phyloP scores from a whole-genome alignment of 805 yeast species.

The Candida qinlingensis region DNA sequence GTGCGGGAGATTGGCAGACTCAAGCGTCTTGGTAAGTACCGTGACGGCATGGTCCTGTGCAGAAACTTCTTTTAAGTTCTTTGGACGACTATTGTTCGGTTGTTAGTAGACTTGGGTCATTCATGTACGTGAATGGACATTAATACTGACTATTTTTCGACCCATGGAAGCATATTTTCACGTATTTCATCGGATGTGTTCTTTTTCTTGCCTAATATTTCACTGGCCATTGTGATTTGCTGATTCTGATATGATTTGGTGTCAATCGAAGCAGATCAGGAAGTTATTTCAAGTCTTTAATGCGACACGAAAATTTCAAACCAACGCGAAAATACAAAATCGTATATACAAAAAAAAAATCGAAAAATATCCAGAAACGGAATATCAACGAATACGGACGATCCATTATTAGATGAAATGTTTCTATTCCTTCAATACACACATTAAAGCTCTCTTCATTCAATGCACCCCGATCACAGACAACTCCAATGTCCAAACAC shows the following conservation, averaged over 20 bases:
- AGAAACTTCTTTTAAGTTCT: slow-evolving; percentile 76
- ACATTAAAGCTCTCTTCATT: background rate
- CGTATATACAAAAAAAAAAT: background rate
- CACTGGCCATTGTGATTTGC: background rate
- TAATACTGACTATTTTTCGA: slow-evolving; percentile 62
- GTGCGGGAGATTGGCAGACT: slow-evolving; percentile 82
- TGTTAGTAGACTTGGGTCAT: slow-evolving; percentile 3
- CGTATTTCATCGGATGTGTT: slow-evolving; percentile 17
- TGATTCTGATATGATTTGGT: too few relatives aligned
- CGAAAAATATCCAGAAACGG: background rate
- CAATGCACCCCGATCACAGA: slow-evolving; percentile 78
- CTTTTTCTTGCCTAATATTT: slow-evolving; percentile 25
- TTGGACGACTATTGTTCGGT: slow-evolving; percentile 62
- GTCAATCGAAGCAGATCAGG: too few relatives aligned
- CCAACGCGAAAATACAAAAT: background rate
- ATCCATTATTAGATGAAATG: too few relatives aligned
- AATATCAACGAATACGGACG: background rate
- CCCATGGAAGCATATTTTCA: slow-evolving; percentile 67
- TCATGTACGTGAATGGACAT: too few relatives aligned
- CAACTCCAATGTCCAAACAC: slow-evolving; percentile 96
- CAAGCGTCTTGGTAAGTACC: slow-evolving; percentile 72
- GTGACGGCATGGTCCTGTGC: slow-evolving; percentile 88
- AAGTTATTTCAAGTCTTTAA: background rate
- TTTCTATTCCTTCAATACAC: background rate
- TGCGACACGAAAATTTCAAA: background rate